Evolutionary conservation across 2,329 filamentous ascomycete genomes (phyloP).

Genomic region (Phoma sp.): DNA sequence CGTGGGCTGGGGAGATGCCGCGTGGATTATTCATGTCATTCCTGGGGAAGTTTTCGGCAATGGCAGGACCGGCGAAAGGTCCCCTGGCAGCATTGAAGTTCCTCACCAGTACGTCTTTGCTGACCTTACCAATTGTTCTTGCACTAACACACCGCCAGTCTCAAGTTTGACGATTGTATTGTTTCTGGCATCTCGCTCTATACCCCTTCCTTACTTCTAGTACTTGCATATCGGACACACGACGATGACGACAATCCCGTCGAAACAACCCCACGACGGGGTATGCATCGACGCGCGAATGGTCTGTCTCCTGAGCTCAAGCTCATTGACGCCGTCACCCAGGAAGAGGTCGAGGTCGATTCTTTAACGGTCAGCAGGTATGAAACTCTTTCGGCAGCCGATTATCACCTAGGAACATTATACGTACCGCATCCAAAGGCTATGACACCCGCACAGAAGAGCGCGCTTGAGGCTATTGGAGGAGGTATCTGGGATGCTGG

Average conservation of each 20-base stretch:
- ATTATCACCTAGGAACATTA: constrained; percentile 88
- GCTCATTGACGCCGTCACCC: constrained; percentile 85
- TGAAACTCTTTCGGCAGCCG: constrained; percentile 82
- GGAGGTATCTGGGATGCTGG: constrained; percentile 88
- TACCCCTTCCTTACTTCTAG: constrained; percentile 86
- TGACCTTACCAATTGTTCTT: constrained; percentile 19
- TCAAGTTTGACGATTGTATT: constrained; percentile 92
- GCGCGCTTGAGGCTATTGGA: constrained; percentile 78
- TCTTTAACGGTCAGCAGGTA: constrained; percentile 84
- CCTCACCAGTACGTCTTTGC: constrained; percentile 76
- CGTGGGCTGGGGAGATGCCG: constrained; percentile 93
- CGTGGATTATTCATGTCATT: constrained; percentile 94
- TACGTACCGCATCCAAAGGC: constrained; percentile 74
- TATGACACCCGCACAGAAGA: constrained; percentile 67
- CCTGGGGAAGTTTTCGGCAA: constrained; percentile 68
- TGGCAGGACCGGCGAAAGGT: constrained; percentile 72
- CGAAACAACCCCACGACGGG: constrained; percentile 66
- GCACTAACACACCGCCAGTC: constrained; percentile 53
- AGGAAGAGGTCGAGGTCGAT: constrained; percentile 84
- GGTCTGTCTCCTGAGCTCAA: constrained; percentile 87
- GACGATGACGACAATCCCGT: constrained; percentile 69
- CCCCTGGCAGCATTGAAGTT: constrained; percentile 83
- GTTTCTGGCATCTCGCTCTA: constrained; percentile 97
- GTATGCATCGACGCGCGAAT: constrained; percentile 74
- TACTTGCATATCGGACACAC: constrained; percentile 86